Evolutionary conservation across 805 yeast genomes (phyloP), one percentile per base, ranked within the genome.

Genomic region (Candida ulmi): DNA sequence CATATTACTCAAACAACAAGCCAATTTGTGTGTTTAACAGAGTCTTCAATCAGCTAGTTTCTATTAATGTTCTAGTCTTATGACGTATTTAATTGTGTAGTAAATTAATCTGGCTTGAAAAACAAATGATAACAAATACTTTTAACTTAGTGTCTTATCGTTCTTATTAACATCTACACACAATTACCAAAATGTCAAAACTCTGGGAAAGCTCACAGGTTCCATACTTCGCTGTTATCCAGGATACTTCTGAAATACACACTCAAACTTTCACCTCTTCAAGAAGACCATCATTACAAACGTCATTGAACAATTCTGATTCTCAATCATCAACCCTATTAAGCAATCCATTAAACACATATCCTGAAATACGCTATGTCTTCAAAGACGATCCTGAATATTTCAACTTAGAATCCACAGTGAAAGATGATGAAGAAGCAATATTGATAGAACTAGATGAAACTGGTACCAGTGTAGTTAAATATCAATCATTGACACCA

Each of bases 341-440:
- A 1, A 26, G 32, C 4, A 26, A 38, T 5, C 30, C 43, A 1
- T 35, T 35, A 4, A 39, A 40, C 27, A 31, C 40, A 2, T 57
- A 55, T 24, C 61, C 61, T 2, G 56, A 55, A 18, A 47, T 57
- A 15, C 45, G 45, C 4, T 57, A 55, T 37, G 45, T 54, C 7
- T 57, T 57, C 35, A 34, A 41, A 17, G 61, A 55, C 33, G 61
- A 57, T 30, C 50, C 47, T 0, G 32, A 47, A 8, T 52, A 52
- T 35, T 38, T 36, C 19, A 26, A 39, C 4, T 12, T 48, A 7
- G 53, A 50, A n/a, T 24, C 39, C 2, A 30, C 18, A 1, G 26
- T 33, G 1, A 37, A 27, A 1, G 48, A 46, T 3, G 49, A 45
- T 9, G 53, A 50, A 23, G 57, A 54, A 23, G 51, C 51, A 2